Conservation (phyloP, 208 protist species). For the Herpetomonas muscarum region DNA sequence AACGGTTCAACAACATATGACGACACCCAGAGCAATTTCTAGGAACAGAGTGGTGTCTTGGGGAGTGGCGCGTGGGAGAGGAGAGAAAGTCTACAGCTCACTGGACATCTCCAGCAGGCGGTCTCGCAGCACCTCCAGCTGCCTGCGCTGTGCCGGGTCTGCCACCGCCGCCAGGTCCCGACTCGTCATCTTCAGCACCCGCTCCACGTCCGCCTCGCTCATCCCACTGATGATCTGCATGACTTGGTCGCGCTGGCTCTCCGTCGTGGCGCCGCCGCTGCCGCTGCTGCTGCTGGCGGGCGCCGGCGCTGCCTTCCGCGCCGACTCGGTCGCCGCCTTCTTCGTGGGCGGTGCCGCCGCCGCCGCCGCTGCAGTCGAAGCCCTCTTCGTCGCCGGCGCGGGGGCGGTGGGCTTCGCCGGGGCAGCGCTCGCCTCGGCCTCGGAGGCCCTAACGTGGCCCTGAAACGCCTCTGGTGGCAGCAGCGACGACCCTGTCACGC, state of each 20-base stretch:
- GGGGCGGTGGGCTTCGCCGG: slow-evolving; percentile 3
- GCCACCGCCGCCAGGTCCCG: slow-evolving; percentile 58
- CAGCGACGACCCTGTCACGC: not conserved
- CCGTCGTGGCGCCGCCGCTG: slow-evolving; percentile 14
- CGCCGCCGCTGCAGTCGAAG: not conserved
- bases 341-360: not conserved
- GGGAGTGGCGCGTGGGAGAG: too few species aligned
- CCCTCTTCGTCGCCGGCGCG: not conserved
- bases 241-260: slow-evolving; percentile 62
- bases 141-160: slow-evolving; percentile 50
- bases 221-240: slow-evolving; percentile 69
- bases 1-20: too few species aligned
- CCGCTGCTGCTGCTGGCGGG: not conserved
- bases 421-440: slow-evolving; percentile 4
- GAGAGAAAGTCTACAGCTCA: slow-evolving; percentile 50
- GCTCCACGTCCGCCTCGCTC: slow-evolving; percentile 76
- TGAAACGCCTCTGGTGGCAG: slow-evolving; percentile 58
- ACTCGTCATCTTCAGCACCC: slow-evolving; percentile 60
- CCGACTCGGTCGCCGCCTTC: not conserved
- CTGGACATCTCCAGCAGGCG: slow-evolving; percentile 63
- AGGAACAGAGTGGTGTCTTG: too few species aligned
- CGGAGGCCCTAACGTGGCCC: not conserved
- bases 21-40: too few species aligned
- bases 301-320: not conserved
- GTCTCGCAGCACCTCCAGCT: slow-evolving; percentile 58